phyloP scores from a whole-genome alignment of 169 alveolate species.

The Cryptosporidium sp. region DNA sequence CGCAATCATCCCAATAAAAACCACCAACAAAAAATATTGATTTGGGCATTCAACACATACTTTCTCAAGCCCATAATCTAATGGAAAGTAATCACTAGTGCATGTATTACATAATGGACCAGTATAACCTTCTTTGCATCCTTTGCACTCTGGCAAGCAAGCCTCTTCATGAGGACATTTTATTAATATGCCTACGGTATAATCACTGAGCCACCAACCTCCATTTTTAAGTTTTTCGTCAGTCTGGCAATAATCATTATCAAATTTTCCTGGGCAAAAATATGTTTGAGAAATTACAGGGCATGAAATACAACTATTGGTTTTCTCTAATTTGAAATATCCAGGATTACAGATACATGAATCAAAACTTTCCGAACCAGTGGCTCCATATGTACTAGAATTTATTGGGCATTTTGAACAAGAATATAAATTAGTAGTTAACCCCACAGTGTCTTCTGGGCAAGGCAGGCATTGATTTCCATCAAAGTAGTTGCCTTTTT shows the following conservation, averaged over 20 bases:
- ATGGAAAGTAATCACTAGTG: conserved; percentile 10
- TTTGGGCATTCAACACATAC: conserved; percentile 45
- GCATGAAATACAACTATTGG: conserved; percentile 20
- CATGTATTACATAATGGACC: conserved; percentile 69
- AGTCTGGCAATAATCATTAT: not conserved
- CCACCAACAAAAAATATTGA: not conserved
- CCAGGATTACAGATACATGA: conserved; percentile 25
- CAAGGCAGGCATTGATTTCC: conserved; percentile 26
- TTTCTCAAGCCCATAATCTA: conserved; percentile 30
- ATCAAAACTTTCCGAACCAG: not conserved
- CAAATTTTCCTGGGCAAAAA: conserved; percentile 47
- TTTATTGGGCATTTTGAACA: conserved; percentile 32
- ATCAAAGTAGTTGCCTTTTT: conserved; percentile 25
- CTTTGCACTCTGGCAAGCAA: conserved; percentile 27
- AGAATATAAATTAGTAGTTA: conserved; percentile 13
- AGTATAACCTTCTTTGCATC: conserved; percentile 34
- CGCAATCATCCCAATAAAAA: conserved; percentile 11
- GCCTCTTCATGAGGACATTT: conserved; percentile 53
- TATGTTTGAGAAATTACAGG: not conserved
- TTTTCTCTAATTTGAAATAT: conserved; percentile 39
- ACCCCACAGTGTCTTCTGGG: conserved; percentile 58
- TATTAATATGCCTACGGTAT: conserved; percentile 18
- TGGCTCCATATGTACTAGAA: conserved; percentile 24
- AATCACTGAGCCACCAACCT: conserved; percentile 51
- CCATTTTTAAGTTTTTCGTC: conserved; percentile 14